Conservation (phyloP, 2,329 filamentous ascomycete genomes). For the Penicillium concentricum region DNA sequence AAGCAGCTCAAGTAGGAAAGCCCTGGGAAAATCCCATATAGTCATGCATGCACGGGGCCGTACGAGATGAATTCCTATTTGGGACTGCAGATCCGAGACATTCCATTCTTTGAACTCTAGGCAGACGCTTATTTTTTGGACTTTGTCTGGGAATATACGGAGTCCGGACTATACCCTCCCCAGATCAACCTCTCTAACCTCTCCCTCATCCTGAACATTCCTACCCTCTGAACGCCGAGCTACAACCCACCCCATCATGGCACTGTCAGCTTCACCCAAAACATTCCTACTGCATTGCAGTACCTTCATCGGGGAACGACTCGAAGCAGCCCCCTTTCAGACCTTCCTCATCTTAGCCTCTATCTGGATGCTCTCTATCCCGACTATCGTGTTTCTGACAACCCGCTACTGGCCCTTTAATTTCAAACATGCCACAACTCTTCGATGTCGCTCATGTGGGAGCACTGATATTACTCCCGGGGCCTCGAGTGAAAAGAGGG, state of each 20-base stretch:
- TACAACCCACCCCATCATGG: neutral
- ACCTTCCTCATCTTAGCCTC: neutral
- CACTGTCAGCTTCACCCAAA: neutral
- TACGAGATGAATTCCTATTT: neutral
- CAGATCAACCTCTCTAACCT: neutral
- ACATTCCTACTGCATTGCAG: neutral
- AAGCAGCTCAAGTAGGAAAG: too few relatives aligned
- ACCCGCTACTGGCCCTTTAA: neutral
- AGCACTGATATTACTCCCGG: neutral
- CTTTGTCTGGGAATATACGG: neutral
- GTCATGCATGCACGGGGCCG: too few relatives aligned
- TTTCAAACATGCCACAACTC: neutral
- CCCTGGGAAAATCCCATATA: too few relatives aligned
- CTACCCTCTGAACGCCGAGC: neutral
- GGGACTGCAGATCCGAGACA: neutral
- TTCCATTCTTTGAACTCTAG: neutral
- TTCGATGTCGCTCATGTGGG: neutral
- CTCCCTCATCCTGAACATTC: neutral
- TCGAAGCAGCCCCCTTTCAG: neutral
- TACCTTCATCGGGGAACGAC: neutral
- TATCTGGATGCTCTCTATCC: neutral
- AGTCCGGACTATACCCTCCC: neutral
- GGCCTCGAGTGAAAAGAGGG: neutral
- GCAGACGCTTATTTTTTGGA: neutral
- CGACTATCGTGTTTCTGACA: neutral